These are phyloP conservation scores for Lizonia empirigonia DNA, from an alignment of 2,329 filamentous ascomycete genomes.

Conservation along the genomic window DNA sequence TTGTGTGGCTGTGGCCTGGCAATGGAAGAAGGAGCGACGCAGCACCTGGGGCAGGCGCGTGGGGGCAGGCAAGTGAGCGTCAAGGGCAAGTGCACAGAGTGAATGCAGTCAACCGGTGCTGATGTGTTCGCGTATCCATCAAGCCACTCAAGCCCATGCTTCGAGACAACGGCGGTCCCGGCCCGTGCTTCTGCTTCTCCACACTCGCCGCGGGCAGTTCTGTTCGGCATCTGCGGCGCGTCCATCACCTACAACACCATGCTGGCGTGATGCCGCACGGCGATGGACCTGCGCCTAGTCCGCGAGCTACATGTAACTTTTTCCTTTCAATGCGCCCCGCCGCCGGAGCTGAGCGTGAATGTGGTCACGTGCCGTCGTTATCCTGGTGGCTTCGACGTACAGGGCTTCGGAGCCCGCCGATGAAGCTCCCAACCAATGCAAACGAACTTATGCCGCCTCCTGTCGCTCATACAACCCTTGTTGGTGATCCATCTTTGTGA, in stretches of 20 bases:
- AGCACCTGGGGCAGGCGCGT: slow-evolving; percentile 14
- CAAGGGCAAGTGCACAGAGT: slow-evolving; percentile 6
- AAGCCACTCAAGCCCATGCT: slow-evolving; percentile 4
- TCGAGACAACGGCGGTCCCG: slow-evolving; percentile 5
- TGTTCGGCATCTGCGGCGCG: slow-evolving; percentile 14
- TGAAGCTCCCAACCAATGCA: slow-evolving; percentile 38
- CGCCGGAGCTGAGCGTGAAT: slow-evolving; percentile 18
- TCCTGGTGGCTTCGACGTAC: slow-evolving; percentile 23
- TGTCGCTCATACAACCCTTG: slow-evolving; percentile 27
- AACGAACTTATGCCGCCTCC: slow-evolving; percentile 31
- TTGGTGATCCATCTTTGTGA: slow-evolving; percentile 31
- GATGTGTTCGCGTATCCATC: slow-evolving; percentile 9
- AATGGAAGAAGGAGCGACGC: slow-evolving; percentile 18
- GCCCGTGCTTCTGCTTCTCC: slow-evolving; percentile 11
- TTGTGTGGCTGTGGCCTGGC: slow-evolving; percentile 22
- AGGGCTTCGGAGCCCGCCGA: slow-evolving; percentile 43
- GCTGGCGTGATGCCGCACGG: slow-evolving; percentile 32
- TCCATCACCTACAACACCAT: slow-evolving; percentile 22
- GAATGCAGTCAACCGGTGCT: slow-evolving; percentile 6
- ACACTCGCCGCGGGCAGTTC: slow-evolving; percentile 4
- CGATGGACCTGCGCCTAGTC: slow-evolving; percentile 16
- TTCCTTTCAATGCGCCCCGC: slow-evolving; percentile 16
- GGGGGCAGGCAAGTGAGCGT: slow-evolving; percentile 21
- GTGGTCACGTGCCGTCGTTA: slow-evolving; percentile 37
- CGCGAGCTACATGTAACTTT: slow-evolving; percentile 13